These are phyloP conservation scores for Boletus patriciae DNA, from an alignment of 768 basidiomycete genomes.

Conservation along the genomic window DNA sequence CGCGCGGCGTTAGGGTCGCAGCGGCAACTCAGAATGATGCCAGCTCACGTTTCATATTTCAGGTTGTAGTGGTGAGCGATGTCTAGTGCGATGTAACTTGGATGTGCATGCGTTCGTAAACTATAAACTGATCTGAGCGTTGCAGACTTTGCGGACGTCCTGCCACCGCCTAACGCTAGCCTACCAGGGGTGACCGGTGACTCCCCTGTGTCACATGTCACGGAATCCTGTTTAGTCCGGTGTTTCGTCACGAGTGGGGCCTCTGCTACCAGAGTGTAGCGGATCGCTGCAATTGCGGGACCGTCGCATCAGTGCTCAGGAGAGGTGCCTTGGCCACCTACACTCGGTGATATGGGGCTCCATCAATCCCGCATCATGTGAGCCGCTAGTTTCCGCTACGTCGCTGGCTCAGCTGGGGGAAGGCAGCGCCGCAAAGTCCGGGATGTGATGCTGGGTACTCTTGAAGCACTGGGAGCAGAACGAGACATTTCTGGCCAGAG, in stretches of 20 bases:
- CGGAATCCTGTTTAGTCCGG: neutral
- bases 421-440: constrained; percentile 30
- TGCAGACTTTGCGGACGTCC: neutral
- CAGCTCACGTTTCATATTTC: constrained; percentile 21
- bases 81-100: constrained; percentile 12
- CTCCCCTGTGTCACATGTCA: constrained; percentile 7
- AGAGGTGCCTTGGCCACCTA: neutral
- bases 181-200: constrained; percentile 4
- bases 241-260: neutral
- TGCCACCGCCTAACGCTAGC: neutral
- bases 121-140: neutral
- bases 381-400: constrained; percentile 22
- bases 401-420: neutral
- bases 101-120: neutral
- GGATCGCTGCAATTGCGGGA: constrained; percentile 1
- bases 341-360: constrained; percentile 5
- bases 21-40: constrained; percentile 1
- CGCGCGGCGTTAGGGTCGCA: constrained; percentile 22
- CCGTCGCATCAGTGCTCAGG: constrained; percentile 13
- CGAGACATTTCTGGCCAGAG: constrained; percentile 13
- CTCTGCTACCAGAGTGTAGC: neutral
- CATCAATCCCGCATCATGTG: constrained; percentile 22
- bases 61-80: neutral
- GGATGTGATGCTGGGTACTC: constrained; percentile 14
- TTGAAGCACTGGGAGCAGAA: constrained; percentile 12